Evolutionary conservation across 2,329 filamentous ascomycete species (phyloP), one percentile per base, ranked within the genome.

Genomic region (Didymella glomerata): DNA sequence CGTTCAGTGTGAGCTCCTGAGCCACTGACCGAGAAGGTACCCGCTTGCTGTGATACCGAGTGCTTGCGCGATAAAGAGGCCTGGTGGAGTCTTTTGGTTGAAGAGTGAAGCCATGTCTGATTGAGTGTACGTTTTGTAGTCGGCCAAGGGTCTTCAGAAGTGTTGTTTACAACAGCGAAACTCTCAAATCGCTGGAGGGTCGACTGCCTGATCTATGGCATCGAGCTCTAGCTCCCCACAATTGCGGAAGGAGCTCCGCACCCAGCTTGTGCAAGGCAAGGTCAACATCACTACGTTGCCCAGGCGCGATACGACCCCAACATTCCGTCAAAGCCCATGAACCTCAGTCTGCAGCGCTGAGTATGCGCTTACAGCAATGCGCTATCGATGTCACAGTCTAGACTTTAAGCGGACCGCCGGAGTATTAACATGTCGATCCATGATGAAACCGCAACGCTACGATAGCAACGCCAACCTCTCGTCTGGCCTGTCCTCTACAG

Each of bases 11-110:
- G 22, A 10, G 20, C 7, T 36, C 20, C 20, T 11, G 4, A 41
- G 27, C n/a, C n/a, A 4, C 72, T 44, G 63, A 80, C 80, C 79
- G n/a, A 77, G 69, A 3, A 83, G 67, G 54, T 81, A 79, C 22
- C 82, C 79, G 36, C 83, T 80, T 45, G 81, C 67, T 30, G 85
- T 83, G 61, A 88, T 78, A 55, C 83, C 82, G 6, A 84, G 67
- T 10, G 80, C 79, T 69, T 85, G 83, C 24, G 82, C 78, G 51
- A 81, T 66, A 58, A 83, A 79, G 48, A 85, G 75, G 28, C 69
- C 66, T 18, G 64, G 57, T 1, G 68, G 68, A 5, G 71, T 67
- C 44, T 63, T 61, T 48, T 76, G 68, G 48, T 58, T 68, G 42
- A 69, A 60, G 1, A 69, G 25, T 24, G 53, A 64, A 16, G 68